Base-by-base conservation (phyloP, 1,284 basidiomycete genomes). In the Spongiforma sp. region DNA sequence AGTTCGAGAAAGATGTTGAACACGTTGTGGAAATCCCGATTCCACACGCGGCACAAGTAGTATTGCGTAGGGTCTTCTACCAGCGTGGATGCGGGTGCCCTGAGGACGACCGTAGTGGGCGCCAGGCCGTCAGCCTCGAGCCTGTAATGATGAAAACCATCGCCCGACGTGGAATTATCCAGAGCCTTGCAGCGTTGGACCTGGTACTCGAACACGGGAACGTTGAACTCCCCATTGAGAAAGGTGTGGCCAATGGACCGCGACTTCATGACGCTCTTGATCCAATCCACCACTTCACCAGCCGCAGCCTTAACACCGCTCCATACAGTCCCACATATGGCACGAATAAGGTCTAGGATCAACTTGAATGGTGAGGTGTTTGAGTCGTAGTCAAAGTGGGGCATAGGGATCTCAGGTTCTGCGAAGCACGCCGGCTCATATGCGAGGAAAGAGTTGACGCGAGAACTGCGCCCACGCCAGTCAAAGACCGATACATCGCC, bases 391-490 rank as follows among this genome's bases (percentile, higher is more conserved):
- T 64, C 64, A 6, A 64, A 12, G 17, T 33, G 6, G n/a, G 63
- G 71, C 3, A 10, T 3, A 5, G 67, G 60, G 21, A 58, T 60
- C n/a, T 54, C 41, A 30, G 54, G 56, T n/a, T n/a, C 33, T 24
- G 63, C n/a, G 58, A 67, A 72, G 28, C 71, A 72, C 39, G 59
- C 55, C 5, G 73, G 57, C 30, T 53, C 12, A 21, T 58, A 39
- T 5, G 71, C 71, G 19, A 72, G 63, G 58, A 75, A 72, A 19
- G 71, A 41, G 68, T 73, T 72, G 61, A 70, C 48, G 2, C 57
- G 50, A n/a, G 73, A 65, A n/a, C 55, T 54, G 12, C 36, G 80
- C 15, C 81, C 71, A 34, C 69, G 69, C 75, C 73, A 74, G 56
- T 77, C 74, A 33, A 74, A 74, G 33, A 74, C 60, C 1, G 74